These are phyloP conservation scores for Crucihimalaya himalaica DNA, from an alignment of 345 rosid species.

Conservation along the genomic window DNA sequence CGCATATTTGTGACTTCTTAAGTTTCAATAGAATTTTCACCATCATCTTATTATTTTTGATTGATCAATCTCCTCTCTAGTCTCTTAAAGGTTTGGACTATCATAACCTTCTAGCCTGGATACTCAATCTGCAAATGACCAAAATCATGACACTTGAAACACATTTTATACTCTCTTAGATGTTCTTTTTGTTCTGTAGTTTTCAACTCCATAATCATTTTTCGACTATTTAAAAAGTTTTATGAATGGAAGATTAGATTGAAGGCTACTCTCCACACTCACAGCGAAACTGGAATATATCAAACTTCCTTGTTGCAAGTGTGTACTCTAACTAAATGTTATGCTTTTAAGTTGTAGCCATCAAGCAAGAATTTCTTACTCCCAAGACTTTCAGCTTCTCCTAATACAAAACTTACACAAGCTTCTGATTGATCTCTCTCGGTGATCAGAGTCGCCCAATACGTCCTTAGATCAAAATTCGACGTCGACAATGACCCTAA, in stretches of 20 bases:
- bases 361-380: background rate
- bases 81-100: background rate
- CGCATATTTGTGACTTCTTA: background rate
- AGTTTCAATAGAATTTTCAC: background rate
- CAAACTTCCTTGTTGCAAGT: background rate
- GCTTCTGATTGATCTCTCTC: conserved; percentile 79
- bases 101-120: background rate
- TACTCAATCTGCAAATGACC: background rate
- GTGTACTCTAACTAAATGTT: too few relatives aligned
- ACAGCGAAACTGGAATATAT: background rate
- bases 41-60: background rate
- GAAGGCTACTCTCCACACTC: background rate
- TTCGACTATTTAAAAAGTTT: background rate
- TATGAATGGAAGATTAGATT: background rate
- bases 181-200: too few relatives aligned
- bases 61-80: background rate
- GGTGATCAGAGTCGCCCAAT: conserved; percentile 64
- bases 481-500: conserved; percentile 42
- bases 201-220: background rate
- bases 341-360: background rate
- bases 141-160: background rate
- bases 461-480: conserved; percentile 73
- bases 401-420: conserved; percentile 11
- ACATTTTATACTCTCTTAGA: background rate
- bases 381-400: background rate